Evolutionary conservation across 495 filamentous ascomycete genomes (phyloP).

Genomic region (Trichoderma reesei): DNA sequence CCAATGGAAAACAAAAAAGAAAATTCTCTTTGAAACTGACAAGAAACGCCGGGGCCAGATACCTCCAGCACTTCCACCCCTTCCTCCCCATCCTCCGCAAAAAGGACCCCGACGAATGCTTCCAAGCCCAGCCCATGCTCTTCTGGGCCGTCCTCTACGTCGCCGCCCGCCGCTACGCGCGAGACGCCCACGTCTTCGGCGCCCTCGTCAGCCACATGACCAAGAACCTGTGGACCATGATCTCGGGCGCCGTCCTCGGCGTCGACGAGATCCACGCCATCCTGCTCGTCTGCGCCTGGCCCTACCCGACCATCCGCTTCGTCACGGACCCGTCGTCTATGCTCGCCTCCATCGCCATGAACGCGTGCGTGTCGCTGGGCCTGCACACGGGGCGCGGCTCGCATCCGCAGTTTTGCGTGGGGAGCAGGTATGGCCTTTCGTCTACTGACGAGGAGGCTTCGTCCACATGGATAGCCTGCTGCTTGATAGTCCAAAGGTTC

Average conservation of each 20-base stretch:
- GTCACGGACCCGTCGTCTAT: slow-evolving; percentile 32
- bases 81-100: slow-evolving; percentile 33
- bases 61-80: slow-evolving; percentile 35
- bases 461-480: slow-evolving; percentile 37
- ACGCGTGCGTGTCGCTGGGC: slow-evolving; percentile 29
- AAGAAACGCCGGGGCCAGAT: no score
- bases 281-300: slow-evolving; percentile 33
- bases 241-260: slow-evolving; percentile 26
- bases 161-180: slow-evolving; percentile 31
- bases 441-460: slow-evolving; percentile 32
- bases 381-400: slow-evolving; percentile 33
- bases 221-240: slow-evolving; percentile 23
- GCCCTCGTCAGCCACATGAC: slow-evolving; percentile 31
- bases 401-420: slow-evolving; percentile 31
- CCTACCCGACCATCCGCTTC: slow-evolving; percentile 32
- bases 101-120: slow-evolving; percentile 31
- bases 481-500: slow-evolving; percentile 32
- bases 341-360: slow-evolving; percentile 30
- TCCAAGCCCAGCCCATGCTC: slow-evolving; percentile 27
- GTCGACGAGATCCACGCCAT: slow-evolving; percentile 33
- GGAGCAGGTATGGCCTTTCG: slow-evolving; percentile 22
- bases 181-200: slow-evolving; percentile 29
- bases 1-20: no score
- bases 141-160: slow-evolving; percentile 39
- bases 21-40: no score